Conservation (phyloP, 1,284 basidiomycete species). For the Heterobasidion parviporum region DNA sequence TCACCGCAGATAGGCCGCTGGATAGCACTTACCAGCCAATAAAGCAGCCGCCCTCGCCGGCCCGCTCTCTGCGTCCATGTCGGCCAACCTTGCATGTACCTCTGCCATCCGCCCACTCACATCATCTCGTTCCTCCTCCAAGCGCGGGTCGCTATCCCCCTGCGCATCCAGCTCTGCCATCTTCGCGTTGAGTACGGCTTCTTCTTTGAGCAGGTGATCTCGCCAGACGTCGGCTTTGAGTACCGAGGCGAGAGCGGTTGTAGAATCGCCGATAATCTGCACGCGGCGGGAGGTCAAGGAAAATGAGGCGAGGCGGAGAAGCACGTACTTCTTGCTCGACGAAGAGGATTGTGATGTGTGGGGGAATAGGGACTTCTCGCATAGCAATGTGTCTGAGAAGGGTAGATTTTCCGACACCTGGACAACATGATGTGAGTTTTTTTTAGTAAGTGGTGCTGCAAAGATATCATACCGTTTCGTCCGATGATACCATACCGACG, state of each 20-base stretch:
- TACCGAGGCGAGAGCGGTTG: slow-evolving; percentile 86
- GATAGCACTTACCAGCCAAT: slow-evolving; percentile 62
- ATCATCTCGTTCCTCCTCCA: slow-evolving; percentile 82
- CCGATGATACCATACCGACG: slow-evolving; percentile 84
- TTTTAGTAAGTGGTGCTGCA: neutral
- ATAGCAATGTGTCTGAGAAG: slow-evolving; percentile 94
- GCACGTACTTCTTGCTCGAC: slow-evolving; percentile 90
- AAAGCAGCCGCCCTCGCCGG: slow-evolving; percentile 88
- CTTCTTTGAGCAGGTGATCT: slow-evolving; percentile 82
- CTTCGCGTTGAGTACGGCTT: slow-evolving; percentile 64
- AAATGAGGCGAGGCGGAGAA: neutral
- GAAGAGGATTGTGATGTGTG: slow-evolving; percentile 94
- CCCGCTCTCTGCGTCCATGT: slow-evolving; percentile 98
- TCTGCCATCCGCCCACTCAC: slow-evolving; percentile 82
- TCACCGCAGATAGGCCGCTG: neutral
- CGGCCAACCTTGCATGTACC: slow-evolving; percentile 84
- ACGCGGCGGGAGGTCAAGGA: neutral
- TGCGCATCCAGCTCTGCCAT: slow-evolving; percentile 58
- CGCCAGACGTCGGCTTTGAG: slow-evolving; percentile 96
- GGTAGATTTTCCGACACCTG: slow-evolving; percentile 95
- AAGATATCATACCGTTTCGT: slow-evolving; percentile 49
- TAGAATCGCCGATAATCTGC: slow-evolving; percentile 91
- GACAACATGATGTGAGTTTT: slow-evolving; percentile 13
- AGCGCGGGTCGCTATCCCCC: slow-evolving; percentile 68
- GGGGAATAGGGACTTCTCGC: slow-evolving; percentile 88